Evolutionary conservation across 2,329 filamentous ascomycete species (phyloP), one percentile per base, ranked within the genome.

Genomic region (Aspergillus aculeatinus): DNA sequence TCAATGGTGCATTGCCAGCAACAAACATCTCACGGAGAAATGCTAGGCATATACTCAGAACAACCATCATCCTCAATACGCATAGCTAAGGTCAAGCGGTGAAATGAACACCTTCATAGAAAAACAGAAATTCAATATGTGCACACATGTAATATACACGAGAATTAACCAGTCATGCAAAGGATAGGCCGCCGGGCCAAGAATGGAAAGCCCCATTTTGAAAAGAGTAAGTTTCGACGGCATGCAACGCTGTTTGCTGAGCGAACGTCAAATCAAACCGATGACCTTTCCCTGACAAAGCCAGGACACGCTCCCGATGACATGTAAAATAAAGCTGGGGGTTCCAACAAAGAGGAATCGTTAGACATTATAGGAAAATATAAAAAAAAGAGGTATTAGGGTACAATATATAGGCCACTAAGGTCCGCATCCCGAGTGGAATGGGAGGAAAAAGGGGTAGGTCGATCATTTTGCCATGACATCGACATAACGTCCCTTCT

Each of bases 401-500:
- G 7, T 16, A 62, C 49, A 56, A 23, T 49, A 47, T 23, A 29
- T 48, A 44, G 58, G 27, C 33, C 33, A 48, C 54, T 35, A 21
- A 39, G 39, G 58, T 39, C 12, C 16, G 2, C 23, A n/a, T 19
- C 29, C 19, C 23, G 42, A 29, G 25, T 19, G 27, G 42, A n/a
- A 19, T 21, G 27, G 31, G 23, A 27, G 27, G 33, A 23, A 55
- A 19, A 12, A 35, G 33, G 33, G 12, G 12, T 12, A 35, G 4
- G 33, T 35, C 12, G 21, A 42, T 74, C 60, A 80, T 67, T 91
- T 88, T 10, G 89, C 90, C 92, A 98, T 97, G 61, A 99, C 92
- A 83, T 99, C 95, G 31, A 99, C 88, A 81, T 99, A 99, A 31
- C 92, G 89, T 23, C 89, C 87, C 82, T 92, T 96, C 81, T 92